These are phyloP conservation scores for Austroboletus rostrupii DNA, from an alignment of 1,284 basidiomycete species.

Conservation along the genomic window DNA sequence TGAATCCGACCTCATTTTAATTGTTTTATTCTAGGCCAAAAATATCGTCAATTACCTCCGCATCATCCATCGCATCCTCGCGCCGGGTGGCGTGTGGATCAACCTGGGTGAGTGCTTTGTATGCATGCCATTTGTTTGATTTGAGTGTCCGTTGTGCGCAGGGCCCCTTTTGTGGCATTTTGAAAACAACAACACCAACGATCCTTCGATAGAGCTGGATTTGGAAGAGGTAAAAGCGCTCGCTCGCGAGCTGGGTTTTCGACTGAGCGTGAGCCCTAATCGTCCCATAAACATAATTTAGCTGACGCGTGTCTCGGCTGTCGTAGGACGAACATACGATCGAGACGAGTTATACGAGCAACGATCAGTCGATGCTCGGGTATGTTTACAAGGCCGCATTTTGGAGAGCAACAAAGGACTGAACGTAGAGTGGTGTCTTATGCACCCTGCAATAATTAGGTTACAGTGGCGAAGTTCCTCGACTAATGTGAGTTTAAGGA, in stretches of 20 bases:
- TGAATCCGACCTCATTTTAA: background rate
- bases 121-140: background rate
- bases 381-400: conserved; percentile 85
- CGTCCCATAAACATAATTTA: background rate
- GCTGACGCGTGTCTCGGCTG: background rate
- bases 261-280: conserved; percentile 56
- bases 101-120: conserved; percentile 61
- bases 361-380: conserved; percentile 79
- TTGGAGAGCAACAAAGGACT: conserved; percentile 71
- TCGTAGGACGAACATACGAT: conserved; percentile 65
- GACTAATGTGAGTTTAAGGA: no score
- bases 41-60: conserved; percentile 89
- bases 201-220: conserved; percentile 84
- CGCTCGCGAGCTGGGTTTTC: conserved; percentile 77
- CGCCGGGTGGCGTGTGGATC: conserved; percentile 86
- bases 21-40: conserved; percentile 58
- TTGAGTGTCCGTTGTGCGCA: conserved; percentile 18
- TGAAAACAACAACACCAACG: conserved; percentile 80
- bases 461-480: no score
- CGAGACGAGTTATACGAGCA: conserved; percentile 85
- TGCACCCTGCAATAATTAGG: no score
- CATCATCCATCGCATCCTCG: conserved; percentile 76
- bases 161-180: conserved; percentile 96
- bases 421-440: background rate
- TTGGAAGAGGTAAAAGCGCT: conserved; percentile 85